A percentile compares a stretch with the other conserved stretches of the same genome.
Evolutionary conservation across 2,329 filamentous ascomycete genomes (phyloP).

Genomic region (Monilinia fructigena): DNA sequence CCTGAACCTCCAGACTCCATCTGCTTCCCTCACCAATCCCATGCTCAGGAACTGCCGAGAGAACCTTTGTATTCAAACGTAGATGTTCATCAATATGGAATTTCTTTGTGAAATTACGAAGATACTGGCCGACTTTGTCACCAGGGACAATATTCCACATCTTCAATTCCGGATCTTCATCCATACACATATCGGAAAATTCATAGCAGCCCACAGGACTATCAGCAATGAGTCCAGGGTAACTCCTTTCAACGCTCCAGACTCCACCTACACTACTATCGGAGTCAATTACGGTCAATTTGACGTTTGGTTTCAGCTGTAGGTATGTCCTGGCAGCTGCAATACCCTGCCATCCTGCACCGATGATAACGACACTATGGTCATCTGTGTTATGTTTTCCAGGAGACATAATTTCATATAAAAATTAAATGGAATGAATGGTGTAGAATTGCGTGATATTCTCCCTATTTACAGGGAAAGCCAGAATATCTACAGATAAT

Average conservation of each 20-base stretch:
- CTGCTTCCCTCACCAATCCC: background rate
- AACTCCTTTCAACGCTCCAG: conserved; percentile 65
- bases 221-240: conserved; percentile 68
- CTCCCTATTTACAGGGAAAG: background rate
- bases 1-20: conserved; percentile 23
- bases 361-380: conserved; percentile 23
- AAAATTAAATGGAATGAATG: background rate
- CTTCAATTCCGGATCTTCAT: conserved; percentile 20
- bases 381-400: background rate
- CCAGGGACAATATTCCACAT: conserved; percentile 22
- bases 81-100: conserved; percentile 22
- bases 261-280: conserved; percentile 61
- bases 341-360: conserved; percentile 53
- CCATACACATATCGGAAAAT: conserved; percentile 64
- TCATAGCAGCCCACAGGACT: conserved; percentile 71
- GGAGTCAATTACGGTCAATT: conserved; percentile 58
- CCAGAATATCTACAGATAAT: background rate
- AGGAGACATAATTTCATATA: background rate
- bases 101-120: conserved; percentile 26
- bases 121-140: conserved; percentile 27
- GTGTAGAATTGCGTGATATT: background rate
- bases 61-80: conserved; percentile 45
- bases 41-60: conserved; percentile 7
- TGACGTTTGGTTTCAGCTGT: conserved; percentile 54
- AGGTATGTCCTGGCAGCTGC: conserved; percentile 60